phyloP scores from a whole-genome alignment of 148 eudicot genomes.

The Cornus controversa region DNA sequence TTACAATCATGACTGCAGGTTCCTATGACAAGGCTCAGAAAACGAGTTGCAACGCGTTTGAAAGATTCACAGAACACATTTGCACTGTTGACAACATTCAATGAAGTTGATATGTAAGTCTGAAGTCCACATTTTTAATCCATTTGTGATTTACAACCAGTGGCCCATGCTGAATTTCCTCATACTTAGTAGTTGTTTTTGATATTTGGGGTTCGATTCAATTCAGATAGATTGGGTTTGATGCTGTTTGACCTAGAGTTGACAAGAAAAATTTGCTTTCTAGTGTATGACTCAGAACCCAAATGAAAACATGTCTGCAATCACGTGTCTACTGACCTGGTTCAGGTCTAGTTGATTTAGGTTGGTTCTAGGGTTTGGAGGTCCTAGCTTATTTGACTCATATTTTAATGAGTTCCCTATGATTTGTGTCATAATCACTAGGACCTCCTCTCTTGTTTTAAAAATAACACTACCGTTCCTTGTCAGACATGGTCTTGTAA shows the following conservation, averaged over 20 bases:
- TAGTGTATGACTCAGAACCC: neutral
- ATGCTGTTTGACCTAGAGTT: neutral
- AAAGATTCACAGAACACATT: conserved; percentile 96
- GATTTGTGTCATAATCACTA: too few relatives aligned
- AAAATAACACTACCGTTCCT: too few relatives aligned
- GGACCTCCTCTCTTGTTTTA: too few relatives aligned
- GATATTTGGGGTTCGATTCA: conserved; percentile 2
- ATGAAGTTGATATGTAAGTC: conserved; percentile 94
- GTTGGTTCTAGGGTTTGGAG: neutral
- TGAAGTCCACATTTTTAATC: neutral
- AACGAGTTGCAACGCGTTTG: conserved; percentile 90
- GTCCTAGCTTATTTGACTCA: neutral
- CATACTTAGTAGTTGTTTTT: neutral
- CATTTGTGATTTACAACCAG: neutral
- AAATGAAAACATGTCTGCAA: neutral
- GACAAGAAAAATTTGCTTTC: neutral
- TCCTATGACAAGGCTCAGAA: conserved; percentile 96
- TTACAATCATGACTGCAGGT: conserved; percentile 45
- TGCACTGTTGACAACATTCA: conserved; percentile 92
- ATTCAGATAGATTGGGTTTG: neutral
- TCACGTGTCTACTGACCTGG: neutral
- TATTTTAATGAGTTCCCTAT: neutral
- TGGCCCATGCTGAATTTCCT: neutral
- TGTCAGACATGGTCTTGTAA: too few relatives aligned
- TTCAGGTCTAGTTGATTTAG: neutral